Base-by-base conservation (phyloP, 495 filamentous ascomycete species). In the Penicillium ochrochloron region DNA sequence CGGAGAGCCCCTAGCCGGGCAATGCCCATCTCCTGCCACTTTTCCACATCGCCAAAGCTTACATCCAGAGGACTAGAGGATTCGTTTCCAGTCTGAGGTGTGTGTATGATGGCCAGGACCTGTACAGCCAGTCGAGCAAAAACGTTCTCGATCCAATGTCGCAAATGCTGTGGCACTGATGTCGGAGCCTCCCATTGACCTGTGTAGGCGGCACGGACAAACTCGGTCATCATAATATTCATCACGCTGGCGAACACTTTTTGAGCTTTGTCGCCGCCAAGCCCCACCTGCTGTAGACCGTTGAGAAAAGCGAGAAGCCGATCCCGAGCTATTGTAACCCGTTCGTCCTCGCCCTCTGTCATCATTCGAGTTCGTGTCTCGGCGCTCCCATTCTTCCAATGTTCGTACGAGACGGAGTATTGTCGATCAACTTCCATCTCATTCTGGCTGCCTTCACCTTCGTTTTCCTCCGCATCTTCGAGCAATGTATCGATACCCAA, bases 21-120 rank as follows among this genome's bases (percentile, higher is more conserved):
- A 61, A 94, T 78, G 15, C 87, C 91, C 65, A 94, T 91, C 34
- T 91, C 88, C 66, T 92, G 92, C 87, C 92, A 97, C 69, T 87
- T 89, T 74, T 88, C 85, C 66, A 93, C 81, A 69, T 94, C 84
- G 10, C 78, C 69, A 72, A 86, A 79, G 50, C 81, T 79, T 59
- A 90, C 82, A 48, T 77, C 70, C 54, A 76, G 57, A 31, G 68
- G 59, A n/a, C 68, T 68, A 2, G 67, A 37, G 14, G 66, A 56
- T 39, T 69, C 65, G 6, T 60, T 51, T 11, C 64, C 70, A 3
- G 69, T 58, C 23, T 75, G 59, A 17, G 75, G 67, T 1, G 71
- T 71, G 34, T 77, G 76, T 42, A 86, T 75, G 17, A 78, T 75
- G 8, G 85, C 78, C 27, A 89, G 66, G 12, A 92, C 85, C 72